These are phyloP conservation scores for Trichaptum fuscoviolaceum DNA, from an alignment of 768 basidiomycete species.

Conservation along the genomic window DNA sequence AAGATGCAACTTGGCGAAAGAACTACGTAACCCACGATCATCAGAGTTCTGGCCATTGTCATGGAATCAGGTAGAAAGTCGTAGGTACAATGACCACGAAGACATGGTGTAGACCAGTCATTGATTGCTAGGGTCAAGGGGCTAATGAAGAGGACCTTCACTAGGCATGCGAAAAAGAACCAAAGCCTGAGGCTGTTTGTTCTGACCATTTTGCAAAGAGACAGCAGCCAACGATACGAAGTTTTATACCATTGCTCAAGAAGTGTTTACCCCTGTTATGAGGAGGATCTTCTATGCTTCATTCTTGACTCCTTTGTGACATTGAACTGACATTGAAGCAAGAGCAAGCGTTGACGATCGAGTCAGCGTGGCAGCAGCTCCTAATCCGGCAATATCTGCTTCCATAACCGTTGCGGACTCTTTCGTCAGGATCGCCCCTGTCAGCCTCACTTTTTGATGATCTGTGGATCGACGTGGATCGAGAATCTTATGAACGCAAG, in stretches of 20 bases:
- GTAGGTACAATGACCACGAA: neutral
- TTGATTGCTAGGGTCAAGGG: neutral
- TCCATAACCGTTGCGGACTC: neutral
- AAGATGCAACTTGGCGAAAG: neutral
- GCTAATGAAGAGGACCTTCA: neutral
- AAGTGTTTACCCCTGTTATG: neutral
- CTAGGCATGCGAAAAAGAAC: neutral
- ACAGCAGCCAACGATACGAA: neutral
- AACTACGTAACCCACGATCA: neutral
- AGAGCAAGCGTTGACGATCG: no score
- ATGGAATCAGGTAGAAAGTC: neutral
- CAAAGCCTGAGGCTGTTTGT: neutral
- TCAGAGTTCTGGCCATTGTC: neutral
- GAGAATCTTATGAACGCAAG: neutral
- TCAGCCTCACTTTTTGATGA: neutral
- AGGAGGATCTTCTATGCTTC: neutral
- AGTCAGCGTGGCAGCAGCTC: no score
- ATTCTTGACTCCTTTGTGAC: neutral
- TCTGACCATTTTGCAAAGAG: neutral
- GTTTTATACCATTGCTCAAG: neutral
- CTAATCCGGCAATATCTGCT: neutral
- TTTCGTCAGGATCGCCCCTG: neutral
- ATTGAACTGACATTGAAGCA: neutral
- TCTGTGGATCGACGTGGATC: neutral
- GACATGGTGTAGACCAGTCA: neutral